Percentiles rank a stretch among this genome's conserved stretches.
These are phyloP conservation scores for Cutaneotrichosporon cyanovorans DNA, from an alignment of 1,284 basidiomycete genomes.

Conservation along the genomic window DNA sequence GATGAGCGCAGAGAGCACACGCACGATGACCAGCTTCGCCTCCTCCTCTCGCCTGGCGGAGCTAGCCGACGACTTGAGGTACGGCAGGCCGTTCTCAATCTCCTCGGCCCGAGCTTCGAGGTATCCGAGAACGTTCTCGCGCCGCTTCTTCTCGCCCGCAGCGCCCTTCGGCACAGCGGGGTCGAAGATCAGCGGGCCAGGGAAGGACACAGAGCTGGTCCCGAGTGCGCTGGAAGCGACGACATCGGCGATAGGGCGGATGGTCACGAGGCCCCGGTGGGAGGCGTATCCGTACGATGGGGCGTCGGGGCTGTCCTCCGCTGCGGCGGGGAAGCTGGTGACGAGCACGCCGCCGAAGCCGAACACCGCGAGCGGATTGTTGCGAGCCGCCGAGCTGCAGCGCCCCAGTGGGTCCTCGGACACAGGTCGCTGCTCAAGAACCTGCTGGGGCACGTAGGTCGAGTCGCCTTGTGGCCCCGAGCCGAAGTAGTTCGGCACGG, in stretches of 20 bases:
- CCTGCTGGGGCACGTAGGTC: slow-evolving; percentile 49
- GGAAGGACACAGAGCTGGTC: slow-evolving; percentile 56
- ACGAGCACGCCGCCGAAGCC: slow-evolving; percentile 82
- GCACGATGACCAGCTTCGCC: slow-evolving; percentile 67
- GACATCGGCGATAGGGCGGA: slow-evolving; percentile 60
- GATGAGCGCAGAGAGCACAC: slow-evolving; percentile 67
- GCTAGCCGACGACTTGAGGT: slow-evolving; percentile 52
- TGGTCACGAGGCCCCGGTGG: slow-evolving; percentile 60
- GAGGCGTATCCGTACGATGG: slow-evolving; percentile 46
- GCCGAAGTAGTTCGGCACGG: slow-evolving; percentile 46
- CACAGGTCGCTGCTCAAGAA: slow-evolving; percentile 46
- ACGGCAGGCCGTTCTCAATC: slow-evolving; percentile 65
- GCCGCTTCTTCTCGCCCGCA: slow-evolving; percentile 67
- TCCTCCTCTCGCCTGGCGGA: slow-evolving; percentile 57
- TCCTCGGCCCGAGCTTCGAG: slow-evolving; percentile 67
- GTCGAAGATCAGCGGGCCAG: slow-evolving; percentile 78
- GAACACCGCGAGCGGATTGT: slow-evolving; percentile 73
- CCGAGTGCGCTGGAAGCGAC: slow-evolving; percentile 62
- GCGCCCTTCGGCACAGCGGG: slow-evolving; percentile 56
- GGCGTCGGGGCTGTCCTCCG: slow-evolving; percentile 62
- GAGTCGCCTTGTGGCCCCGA: slow-evolving; percentile 58
- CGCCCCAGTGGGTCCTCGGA: slow-evolving; percentile 71
- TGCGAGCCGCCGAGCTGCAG: slow-evolving; percentile 51
- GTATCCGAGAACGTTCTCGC: slow-evolving; percentile 67
- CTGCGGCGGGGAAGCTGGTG: slow-evolving; percentile 72